Base-by-base conservation (phyloP, 345 rosid species). In the Salix purpurea region DNA sequence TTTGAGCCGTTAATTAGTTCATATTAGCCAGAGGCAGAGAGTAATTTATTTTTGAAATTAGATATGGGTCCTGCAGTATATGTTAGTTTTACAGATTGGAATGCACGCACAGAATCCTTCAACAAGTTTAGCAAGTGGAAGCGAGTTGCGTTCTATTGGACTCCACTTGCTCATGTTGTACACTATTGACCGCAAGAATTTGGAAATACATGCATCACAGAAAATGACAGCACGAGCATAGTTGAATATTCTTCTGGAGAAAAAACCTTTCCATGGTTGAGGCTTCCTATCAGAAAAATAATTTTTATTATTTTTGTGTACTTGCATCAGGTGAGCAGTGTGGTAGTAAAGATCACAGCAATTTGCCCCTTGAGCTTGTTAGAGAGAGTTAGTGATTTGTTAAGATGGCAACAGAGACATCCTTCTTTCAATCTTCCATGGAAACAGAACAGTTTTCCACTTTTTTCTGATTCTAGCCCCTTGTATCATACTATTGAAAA, bases 401-500 rank as follows among this genome's bases (percentile, higher is more conserved):
- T 93, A 23, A 81, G 99, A 32, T 95, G 99, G 99, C 92, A 95
- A 78, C 78, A 91, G 74, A 88, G 77, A 73, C 79, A 86, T 69
- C 84, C 94, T 1, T 79, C 82, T 0, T 88, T 89, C 64, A 79
- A 82, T 54, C 94, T 93, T 42, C 90, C 96, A 1, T 95, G 99
- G 99, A 95, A 93, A 81, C 83, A 77, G 16, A 74, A 84, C 69
- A 65, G 87, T 2, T 78, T 91, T 5, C 92, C 99, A 0, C 81
- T 95, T 70, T 89, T 95, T 84, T 78, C 99, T 3, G 87, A 84
- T 40, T 84, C 88, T 1, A 93, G 90, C 62, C 93, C 99, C 9
- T 67, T 93, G 2, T 89, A 95, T 77, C 98, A 93, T 86, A 95
- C 97, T 0, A 84, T 78, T 15, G 9, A 80, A 23, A 77, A 80